A percentile compares a stretch with the other conserved stretches of the same genome.
These are phyloP conservation scores for Diplodia mutila DNA, from an alignment of 2,329 filamentous ascomycete genomes.

Conservation along the genomic window DNA sequence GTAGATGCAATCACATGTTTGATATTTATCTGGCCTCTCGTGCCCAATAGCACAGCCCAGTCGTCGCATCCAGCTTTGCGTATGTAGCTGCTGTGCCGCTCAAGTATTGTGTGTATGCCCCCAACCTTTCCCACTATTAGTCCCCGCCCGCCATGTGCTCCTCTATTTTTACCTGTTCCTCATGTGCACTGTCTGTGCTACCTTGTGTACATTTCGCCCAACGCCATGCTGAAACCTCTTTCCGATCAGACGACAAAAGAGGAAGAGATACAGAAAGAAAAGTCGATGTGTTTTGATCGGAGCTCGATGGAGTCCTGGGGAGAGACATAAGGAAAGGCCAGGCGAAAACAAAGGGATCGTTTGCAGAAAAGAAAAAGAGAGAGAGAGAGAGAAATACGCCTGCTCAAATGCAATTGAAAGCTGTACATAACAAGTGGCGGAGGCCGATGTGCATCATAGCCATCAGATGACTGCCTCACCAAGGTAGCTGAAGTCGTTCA, in stretches of 20 bases:
- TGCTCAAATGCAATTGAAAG: neutral
- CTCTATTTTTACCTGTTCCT: neutral
- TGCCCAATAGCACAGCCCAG: neutral
- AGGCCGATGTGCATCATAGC: neutral
- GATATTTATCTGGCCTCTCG: neutral
- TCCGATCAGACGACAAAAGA: neutral
- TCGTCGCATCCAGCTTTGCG: neutral
- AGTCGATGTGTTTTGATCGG: too few species aligned
- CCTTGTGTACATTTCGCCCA: neutral
- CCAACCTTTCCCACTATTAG: neutral
- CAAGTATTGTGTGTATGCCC: neutral
- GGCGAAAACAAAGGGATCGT: neutral
- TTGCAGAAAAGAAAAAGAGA: neutral
- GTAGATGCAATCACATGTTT: neutral
- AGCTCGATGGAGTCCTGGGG: neutral
- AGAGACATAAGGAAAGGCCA: neutral
- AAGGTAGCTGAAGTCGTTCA: conserved; percentile 23
- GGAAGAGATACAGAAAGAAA: neutral
- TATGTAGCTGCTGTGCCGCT: neutral
- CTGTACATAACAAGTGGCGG: neutral
- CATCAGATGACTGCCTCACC: conserved; percentile 4
- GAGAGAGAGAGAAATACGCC: neutral
- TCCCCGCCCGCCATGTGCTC: neutral
- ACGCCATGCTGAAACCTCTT: conserved; percentile 23
- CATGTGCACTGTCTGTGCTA: neutral